These are phyloP conservation scores for Neodidymelliopsis sp. DNA, from an alignment of 2,329 filamentous ascomycete species.

Conservation along the genomic window DNA sequence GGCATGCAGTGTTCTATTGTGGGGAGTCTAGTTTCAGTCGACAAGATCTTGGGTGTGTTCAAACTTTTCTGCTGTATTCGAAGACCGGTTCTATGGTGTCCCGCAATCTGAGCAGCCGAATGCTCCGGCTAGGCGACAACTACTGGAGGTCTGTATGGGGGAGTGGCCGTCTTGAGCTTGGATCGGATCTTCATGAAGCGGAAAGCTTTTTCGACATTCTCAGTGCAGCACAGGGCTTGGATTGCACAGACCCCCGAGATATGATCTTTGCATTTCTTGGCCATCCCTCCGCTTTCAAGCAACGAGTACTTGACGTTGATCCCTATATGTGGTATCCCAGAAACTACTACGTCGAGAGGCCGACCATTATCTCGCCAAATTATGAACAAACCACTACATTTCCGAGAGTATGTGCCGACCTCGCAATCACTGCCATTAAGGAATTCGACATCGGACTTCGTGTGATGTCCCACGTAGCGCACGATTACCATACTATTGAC, in stretches of 20 bases:
- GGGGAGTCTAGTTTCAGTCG: neutral
- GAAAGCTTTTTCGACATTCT: constrained; percentile 16
- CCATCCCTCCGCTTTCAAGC: constrained; percentile 19
- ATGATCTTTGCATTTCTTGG: constrained; percentile 17
- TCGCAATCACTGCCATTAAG: neutral
- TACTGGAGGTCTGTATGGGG: neutral
- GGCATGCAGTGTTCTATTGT: constrained; percentile 10
- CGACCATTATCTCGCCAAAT: constrained; percentile 3
- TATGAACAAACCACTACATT: neutral
- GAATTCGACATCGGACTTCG: neutral
- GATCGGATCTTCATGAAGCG: constrained; percentile 1
- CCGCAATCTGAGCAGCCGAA: neutral
- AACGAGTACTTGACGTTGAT: constrained; percentile 1
- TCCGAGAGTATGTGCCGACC: neutral
- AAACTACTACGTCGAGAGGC: neutral
- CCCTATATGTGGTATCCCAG: constrained; percentile 11
- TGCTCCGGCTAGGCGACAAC: neutral
- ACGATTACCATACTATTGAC: neutral
- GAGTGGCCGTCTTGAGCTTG: constrained; percentile 7
- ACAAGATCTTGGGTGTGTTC: neutral
- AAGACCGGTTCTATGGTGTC: neutral
- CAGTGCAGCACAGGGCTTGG: neutral
- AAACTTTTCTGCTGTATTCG: neutral
- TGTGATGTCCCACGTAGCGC: neutral
- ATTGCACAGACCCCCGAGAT: constrained; percentile 9